Conservation (phyloP, 2,329 filamentous ascomycete species). For the Cordyceps cateniannulata region DNA sequence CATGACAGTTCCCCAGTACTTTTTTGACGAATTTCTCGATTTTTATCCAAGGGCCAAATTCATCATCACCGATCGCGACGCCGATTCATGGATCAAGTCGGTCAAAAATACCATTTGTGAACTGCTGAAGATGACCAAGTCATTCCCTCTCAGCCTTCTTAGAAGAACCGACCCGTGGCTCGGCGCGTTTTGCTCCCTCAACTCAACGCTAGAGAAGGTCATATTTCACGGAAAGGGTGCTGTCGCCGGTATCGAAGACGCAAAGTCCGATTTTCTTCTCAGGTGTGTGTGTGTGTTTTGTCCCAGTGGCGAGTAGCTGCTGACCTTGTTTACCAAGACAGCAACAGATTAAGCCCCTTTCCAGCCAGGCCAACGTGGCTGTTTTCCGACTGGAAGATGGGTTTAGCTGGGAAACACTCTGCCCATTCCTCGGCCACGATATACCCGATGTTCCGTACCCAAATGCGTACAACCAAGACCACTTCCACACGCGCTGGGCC, state of each 20-base stretch:
- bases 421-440: constrained; percentile 22
- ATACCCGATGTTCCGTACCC: background rate
- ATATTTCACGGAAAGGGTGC: background rate
- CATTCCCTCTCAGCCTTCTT: background rate
- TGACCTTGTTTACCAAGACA: constrained; percentile 14
- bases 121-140: background rate
- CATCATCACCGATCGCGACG: constrained; percentile 28
- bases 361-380: constrained; percentile 12
- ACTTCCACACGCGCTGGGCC: background rate
- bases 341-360: constrained; percentile 20
- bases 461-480: background rate
- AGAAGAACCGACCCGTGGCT: constrained; percentile 9
- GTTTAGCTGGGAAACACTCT: constrained; percentile 30
- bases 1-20: constrained; percentile 15
- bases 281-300: background rate
- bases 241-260: background rate
- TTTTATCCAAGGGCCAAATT: constrained; percentile 30
- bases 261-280: background rate
- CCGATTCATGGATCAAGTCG: constrained; percentile 27
- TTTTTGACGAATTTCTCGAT: constrained; percentile 23
- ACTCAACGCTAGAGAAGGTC: background rate
- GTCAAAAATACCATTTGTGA: constrained; percentile 22
- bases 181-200: background rate
- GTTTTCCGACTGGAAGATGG: constrained; percentile 25
- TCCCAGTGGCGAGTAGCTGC: constrained; percentile 16